Conservation (phyloP, 2,329 filamentous ascomycete genomes). For the Claviceps pazoutovae region DNA sequence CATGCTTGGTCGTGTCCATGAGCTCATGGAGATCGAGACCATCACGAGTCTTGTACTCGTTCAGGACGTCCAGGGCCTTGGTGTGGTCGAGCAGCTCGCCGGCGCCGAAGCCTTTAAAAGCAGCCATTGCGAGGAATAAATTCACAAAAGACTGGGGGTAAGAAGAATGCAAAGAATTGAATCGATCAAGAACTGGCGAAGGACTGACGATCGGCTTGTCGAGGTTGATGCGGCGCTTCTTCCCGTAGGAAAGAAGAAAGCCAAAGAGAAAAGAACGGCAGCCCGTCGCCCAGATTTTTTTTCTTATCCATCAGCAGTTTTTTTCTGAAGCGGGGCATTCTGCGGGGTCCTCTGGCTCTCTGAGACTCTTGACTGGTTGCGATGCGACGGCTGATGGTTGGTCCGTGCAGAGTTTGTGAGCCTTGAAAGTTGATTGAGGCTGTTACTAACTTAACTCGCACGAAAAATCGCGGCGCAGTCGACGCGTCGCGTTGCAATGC, state of each 20-base stretch:
- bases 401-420: neutral
- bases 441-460: no score
- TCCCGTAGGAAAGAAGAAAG: slow-evolving; percentile 35
- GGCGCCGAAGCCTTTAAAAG: slow-evolving; percentile 33
- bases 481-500: no score
- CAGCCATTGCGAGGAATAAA: slow-evolving; percentile 43
- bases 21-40: slow-evolving; percentile 77
- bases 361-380: neutral
- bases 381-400: neutral
- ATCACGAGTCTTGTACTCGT: slow-evolving; percentile 69
- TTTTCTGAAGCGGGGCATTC: neutral
- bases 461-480: no score
- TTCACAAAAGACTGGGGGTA: slow-evolving; percentile 12
- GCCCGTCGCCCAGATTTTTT: neutral
- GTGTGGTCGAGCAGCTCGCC: slow-evolving; percentile 55
- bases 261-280: neutral
- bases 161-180: slow-evolving; percentile 10
- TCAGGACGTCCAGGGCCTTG: slow-evolving; percentile 66
- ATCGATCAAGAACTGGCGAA: slow-evolving; percentile 13
- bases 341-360: neutral
- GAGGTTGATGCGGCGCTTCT: slow-evolving; percentile 33
- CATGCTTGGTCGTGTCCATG: slow-evolving; percentile 81
- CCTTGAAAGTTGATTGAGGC: no score
- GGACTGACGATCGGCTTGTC: slow-evolving; percentile 17
- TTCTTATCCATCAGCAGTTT: neutral